Conservation (phyloP, 2,329 filamentous ascomycete genomes). For the Xylaria sp. region DNA sequence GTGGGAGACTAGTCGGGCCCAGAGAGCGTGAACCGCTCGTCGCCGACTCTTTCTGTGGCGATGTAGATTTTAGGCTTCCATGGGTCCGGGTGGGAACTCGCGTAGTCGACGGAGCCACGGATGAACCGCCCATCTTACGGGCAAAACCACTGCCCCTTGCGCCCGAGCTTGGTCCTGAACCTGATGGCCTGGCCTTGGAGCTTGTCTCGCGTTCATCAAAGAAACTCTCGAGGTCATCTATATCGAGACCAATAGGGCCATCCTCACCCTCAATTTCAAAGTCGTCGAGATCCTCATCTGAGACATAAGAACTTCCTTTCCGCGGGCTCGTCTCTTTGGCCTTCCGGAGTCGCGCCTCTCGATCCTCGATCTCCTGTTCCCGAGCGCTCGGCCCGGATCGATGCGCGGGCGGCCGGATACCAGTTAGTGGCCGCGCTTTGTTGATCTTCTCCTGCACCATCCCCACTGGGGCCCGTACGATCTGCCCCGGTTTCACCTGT, state of each 20-base stretch:
- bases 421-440: slow-evolving; percentile 49
- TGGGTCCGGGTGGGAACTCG: slow-evolving; percentile 22
- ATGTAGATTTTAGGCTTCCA: slow-evolving; percentile 16
- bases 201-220: slow-evolving; percentile 33
- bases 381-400: slow-evolving; percentile 29
- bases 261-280: slow-evolving; percentile 42
- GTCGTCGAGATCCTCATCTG: slow-evolving; percentile 54
- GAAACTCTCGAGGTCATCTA: slow-evolving; percentile 42
- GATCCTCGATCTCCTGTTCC: slow-evolving; percentile 48
- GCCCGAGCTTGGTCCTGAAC: not conserved
- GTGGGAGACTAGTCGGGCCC: slow-evolving; percentile 25
- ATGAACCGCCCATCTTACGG: slow-evolving; percentile 25
- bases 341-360: slow-evolving; percentile 52
- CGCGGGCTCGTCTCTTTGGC: slow-evolving; percentile 46
- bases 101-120: slow-evolving; percentile 6
- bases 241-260: slow-evolving; percentile 37
- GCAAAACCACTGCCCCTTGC: slow-evolving; percentile 22
- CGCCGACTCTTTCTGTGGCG: slow-evolving; percentile 1
- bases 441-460: slow-evolving; percentile 65
- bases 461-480: slow-evolving; percentile 61
- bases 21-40: slow-evolving; percentile 3
- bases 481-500: slow-evolving; percentile 51
- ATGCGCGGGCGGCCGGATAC: slow-evolving; percentile 38
- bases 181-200: slow-evolving; percentile 2
- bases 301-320: slow-evolving; percentile 52